Evolutionary conservation across 176 grass and related monocot genomes (phyloP).

Genomic region (Secale cereale): DNA sequence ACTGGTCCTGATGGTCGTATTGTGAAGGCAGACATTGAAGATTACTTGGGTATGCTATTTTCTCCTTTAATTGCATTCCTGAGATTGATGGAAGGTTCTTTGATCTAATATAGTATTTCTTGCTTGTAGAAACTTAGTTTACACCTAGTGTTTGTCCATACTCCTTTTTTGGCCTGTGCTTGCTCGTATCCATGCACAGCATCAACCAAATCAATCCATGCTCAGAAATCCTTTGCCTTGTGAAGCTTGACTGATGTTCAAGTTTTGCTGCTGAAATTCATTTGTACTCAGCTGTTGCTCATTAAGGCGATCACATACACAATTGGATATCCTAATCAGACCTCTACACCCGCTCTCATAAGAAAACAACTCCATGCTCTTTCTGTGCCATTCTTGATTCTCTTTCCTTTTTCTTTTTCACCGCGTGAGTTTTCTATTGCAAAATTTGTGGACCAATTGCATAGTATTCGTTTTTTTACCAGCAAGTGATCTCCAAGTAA

Average conservation of each 20-base stretch:
- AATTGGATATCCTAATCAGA: not conserved
- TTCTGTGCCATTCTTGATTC: not conserved
- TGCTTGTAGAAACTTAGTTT: not conserved
- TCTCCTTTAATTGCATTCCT: not conserved
- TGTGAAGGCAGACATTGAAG: conserved; percentile 94
- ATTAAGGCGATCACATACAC: not conserved
- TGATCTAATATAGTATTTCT: not conserved
- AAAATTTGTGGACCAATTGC: not conserved
- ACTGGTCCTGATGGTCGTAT: conserved; percentile 94
- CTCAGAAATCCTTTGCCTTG: not conserved
- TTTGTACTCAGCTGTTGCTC: not conserved
- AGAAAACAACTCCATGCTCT: not conserved
- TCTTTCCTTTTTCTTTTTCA: not conserved
- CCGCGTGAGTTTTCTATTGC: not conserved
- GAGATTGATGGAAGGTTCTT: not conserved
- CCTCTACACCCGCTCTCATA: not conserved
- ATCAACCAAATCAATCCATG: not conserved
- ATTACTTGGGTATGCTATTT: conserved; percentile 76
- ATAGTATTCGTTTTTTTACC: not conserved
- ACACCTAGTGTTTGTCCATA: not conserved
- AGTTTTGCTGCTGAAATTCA: not conserved
- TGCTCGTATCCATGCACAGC: not conserved
- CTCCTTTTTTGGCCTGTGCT: not conserved
- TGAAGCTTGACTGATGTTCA: not conserved
- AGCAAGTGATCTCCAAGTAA: conserved; percentile 7